Conservation (phyloP, 257 asterid species). For the Nicotiana tabacum region DNA sequence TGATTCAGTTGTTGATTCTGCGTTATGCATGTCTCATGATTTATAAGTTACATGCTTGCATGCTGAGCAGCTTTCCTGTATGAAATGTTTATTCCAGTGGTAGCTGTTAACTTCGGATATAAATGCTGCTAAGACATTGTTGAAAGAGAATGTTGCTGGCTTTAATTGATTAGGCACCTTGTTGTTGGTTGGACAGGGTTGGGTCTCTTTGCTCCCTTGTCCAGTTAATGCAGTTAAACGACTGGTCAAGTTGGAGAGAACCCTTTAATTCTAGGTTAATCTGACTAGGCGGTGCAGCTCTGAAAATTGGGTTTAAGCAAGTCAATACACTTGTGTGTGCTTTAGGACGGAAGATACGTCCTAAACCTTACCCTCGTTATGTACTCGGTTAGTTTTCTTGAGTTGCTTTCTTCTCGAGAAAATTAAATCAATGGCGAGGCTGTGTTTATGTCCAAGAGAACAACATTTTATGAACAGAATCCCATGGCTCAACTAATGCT, state of each 20-base stretch:
- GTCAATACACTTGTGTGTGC: background rate
- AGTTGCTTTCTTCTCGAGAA: background rate
- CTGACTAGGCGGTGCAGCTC: background rate
- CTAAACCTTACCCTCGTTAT: background rate
- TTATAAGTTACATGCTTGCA: background rate
- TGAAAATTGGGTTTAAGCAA: background rate
- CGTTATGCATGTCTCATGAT: background rate
- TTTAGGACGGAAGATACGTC: background rate
- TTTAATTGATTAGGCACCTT: background rate
- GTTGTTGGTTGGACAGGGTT: background rate
- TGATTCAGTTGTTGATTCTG: background rate
- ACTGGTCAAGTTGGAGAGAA: background rate
- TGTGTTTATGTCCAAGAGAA: background rate
- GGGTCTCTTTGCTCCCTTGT: slow-evolving; percentile 1
- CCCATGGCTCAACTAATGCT: background rate
- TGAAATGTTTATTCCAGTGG: background rate
- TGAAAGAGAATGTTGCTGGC: background rate
- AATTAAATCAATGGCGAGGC: background rate
- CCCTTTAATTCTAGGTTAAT: background rate
- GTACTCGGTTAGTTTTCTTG: background rate
- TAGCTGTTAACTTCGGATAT: background rate
- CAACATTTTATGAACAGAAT: background rate
- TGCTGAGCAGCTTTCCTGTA: background rate
- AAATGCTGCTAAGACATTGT: background rate
- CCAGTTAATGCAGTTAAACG: background rate